phyloP scores from a whole-genome alignment of 768 basidiomycete species.

The Lepiota brunneoincarnata region DNA sequence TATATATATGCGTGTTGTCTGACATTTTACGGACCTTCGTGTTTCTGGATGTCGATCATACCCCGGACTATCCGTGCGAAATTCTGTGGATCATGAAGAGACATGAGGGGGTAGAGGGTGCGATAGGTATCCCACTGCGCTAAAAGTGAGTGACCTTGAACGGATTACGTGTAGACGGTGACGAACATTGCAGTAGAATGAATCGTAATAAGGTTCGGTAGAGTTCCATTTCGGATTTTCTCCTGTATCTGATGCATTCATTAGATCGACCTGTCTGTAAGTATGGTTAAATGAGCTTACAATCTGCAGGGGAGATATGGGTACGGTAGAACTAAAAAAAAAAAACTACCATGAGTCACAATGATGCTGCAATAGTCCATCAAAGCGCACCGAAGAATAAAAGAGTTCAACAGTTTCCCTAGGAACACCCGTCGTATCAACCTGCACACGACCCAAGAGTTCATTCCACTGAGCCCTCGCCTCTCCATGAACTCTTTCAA shows the following conservation, averaged over 20 bases:
- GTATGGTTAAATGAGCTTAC: slow-evolving; percentile 29
- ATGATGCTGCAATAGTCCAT: background rate
- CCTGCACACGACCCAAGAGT: slow-evolving; percentile 49
- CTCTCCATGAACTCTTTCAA: slow-evolving; percentile 42
- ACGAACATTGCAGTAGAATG: slow-evolving; percentile 66
- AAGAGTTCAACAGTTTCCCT: slow-evolving; percentile 51
- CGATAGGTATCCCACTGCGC: slow-evolving; percentile 65
- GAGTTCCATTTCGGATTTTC: slow-evolving; percentile 67
- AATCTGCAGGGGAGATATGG: slow-evolving; percentile 64
- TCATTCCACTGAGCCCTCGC: slow-evolving; percentile 56
- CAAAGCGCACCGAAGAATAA: slow-evolving; percentile 50
- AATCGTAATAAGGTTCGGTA: slow-evolving; percentile 64
- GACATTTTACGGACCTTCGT: slow-evolving; percentile 45
- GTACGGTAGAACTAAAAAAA: slow-evolving; percentile 49
- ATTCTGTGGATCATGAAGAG: slow-evolving; percentile 57
- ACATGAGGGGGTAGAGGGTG: slow-evolving; percentile 60
- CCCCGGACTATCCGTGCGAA: slow-evolving; percentile 61
- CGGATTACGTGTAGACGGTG: background rate
- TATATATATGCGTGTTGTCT: too few relatives aligned
- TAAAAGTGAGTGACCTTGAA: background rate
- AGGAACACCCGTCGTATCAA: slow-evolving; percentile 46
- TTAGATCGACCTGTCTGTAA: background rate
- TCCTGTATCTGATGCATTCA: slow-evolving; percentile 44
- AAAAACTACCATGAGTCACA: background rate
- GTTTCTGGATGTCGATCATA: slow-evolving; percentile 64